Base-by-base conservation (phyloP, 2,329 filamentous ascomycete genomes). In the Colletotrichum limetticola region DNA sequence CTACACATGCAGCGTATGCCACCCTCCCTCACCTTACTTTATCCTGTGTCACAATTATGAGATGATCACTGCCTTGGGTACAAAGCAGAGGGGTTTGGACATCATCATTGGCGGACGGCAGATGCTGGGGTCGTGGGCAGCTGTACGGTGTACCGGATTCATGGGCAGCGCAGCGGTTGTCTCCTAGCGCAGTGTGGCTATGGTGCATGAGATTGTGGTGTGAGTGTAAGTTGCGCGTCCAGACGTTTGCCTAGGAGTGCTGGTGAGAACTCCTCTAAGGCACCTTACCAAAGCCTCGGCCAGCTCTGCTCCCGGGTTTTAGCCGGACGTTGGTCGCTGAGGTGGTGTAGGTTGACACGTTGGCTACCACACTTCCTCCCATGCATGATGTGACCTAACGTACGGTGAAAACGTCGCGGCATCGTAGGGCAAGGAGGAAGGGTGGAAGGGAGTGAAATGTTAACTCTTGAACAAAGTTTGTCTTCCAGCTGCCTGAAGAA, bases 201-300 rank as follows among this genome's bases (percentile, higher is more conserved):
- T 64, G 46, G 30, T 64, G 61, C 61, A 64, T 55, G 46, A 19
- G 28, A 4, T 22, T n/a, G 19, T 49, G 42, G 42, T 46, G 42
- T 46, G 19, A 46, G 42, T 32, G 46, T 9, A 28, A 30, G 35
- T 30, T 64, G 46, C 61, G 61, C 35, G 49, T 64, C 12, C 49
- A 64, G 46, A 32, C 14, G 30, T 55, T 64, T 64, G 61, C 61
- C 61, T 64, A 62, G 42, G 28, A 22, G 37, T 35, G 14, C 19
- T 16, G 32, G 7, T 22, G 19, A 49, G 42, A 49, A 49, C 42
- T 42, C 42, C 8, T 42, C 37, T 52, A 9, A 32, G 30, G 30
- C 30, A 35, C 32, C 32, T 12, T 12, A 35, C 32, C 32, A 11
- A 35, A 35, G 37, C 37, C 37, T 42, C 37, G 37, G 37, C 37